Evolutionary conservation across 2,329 filamentous ascomycete genomes (phyloP).

Genomic region (Fusarium burgessii): DNA sequence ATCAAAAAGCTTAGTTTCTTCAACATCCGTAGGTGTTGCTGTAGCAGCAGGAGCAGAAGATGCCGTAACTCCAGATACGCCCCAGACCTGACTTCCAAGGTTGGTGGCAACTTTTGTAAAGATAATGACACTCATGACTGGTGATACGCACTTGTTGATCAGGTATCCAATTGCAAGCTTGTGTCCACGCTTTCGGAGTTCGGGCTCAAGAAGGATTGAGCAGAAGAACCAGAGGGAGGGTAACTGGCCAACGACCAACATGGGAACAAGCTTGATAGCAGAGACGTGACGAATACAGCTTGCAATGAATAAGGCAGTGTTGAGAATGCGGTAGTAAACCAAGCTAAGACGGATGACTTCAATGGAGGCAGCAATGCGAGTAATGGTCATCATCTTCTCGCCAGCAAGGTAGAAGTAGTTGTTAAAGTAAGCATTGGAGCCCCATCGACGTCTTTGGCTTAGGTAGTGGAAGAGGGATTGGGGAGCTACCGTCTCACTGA

Average conservation of each 20-base stretch:
- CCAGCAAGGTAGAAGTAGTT: conserved; percentile 51
- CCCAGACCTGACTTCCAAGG: conserved; percentile 39
- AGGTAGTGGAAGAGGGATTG: conserved; percentile 52
- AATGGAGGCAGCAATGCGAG: conserved; percentile 47
- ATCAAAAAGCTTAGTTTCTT: background rate
- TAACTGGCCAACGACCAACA: conserved; percentile 32
- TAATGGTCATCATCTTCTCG: conserved; percentile 55
- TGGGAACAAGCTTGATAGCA: conserved; percentile 34
- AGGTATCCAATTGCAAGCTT: conserved; percentile 33
- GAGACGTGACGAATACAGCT: conserved; percentile 9
- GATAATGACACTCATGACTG: conserved; percentile 39
- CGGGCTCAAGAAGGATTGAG: conserved; percentile 32
- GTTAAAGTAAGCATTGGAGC: conserved; percentile 53
- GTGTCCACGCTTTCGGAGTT: conserved; percentile 29
- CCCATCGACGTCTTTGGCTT: conserved; percentile 51
- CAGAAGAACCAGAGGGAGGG: conserved; percentile 38
- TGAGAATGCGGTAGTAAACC: conserved; percentile 52
- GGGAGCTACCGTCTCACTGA: conserved; percentile 51
- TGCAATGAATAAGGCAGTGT: conserved; percentile 48
- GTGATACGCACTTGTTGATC: conserved; percentile 40
- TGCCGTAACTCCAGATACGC: conserved; percentile 40
- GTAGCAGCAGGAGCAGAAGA: conserved; percentile 22
- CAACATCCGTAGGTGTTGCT: background rate
- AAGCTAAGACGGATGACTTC: conserved; percentile 50
- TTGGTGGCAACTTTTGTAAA: conserved; percentile 44